A percentile compares a stretch with the other conserved stretches of the same genome.
These are phyloP conservation scores for Phalaenopsis aphrodite DNA, from an alignment of 106 monocot genomes.

Conservation along the genomic window DNA sequence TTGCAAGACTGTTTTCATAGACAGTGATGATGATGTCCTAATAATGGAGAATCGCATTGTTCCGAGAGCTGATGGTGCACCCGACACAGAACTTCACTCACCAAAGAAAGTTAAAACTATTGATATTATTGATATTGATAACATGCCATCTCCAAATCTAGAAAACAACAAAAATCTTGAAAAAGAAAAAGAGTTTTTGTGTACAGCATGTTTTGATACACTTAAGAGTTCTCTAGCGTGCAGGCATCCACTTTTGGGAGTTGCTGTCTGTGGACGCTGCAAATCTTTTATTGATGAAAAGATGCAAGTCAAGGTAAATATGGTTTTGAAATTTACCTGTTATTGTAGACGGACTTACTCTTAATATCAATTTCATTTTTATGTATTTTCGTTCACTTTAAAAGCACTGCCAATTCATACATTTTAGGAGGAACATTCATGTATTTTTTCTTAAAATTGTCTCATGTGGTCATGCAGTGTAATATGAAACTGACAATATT, in stretches of 20 bases:
- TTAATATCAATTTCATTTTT: neutral
- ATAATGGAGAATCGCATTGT: constrained; percentile 9
- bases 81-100: constrained; percentile 11
- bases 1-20: constrained; percentile 35
- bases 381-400: neutral
- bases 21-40: constrained; percentile 68
- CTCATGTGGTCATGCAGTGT: neutral
- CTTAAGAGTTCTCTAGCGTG: constrained; percentile 44
- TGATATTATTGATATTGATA: constrained; percentile 81
- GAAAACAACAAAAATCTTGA: neutral
- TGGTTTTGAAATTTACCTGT: neutral
- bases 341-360: neutral
- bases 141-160: constrained; percentile 31
- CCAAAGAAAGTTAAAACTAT: constrained; percentile 15
- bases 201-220: constrained; percentile 56
- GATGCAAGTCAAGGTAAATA: constrained; percentile 44
- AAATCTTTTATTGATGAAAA: constrained; percentile 47
- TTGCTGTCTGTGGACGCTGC: constrained; percentile 71
- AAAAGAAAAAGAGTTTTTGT: constrained; percentile 29
- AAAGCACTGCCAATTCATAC: neutral
- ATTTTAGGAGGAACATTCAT: neutral
- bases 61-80: neutral
- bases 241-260: constrained; percentile 70
- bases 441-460: neutral
- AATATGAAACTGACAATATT: neutral